Conservation (phyloP, 331 rosid species). For the Rosa hybrid region DNA sequence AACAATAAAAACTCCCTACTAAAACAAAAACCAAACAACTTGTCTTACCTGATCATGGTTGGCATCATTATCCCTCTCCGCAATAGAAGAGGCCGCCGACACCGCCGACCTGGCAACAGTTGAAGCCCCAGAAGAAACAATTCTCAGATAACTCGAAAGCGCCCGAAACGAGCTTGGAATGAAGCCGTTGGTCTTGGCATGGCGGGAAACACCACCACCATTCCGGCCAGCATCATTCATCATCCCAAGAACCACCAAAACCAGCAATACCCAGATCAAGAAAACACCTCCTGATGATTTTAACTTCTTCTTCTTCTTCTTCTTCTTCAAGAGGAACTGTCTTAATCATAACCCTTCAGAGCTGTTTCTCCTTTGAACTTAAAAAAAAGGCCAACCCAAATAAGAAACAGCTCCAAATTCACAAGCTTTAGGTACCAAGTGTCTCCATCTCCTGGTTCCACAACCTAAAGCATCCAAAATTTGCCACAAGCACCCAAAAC, state of each 20-base stretch:
- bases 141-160: slow-evolving; percentile 76
- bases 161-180: slow-evolving; percentile 85
- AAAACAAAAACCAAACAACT: slow-evolving; percentile 5
- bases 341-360: slow-evolving; percentile 65
- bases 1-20: neutral
- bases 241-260: slow-evolving; percentile 78
- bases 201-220: slow-evolving; percentile 54
- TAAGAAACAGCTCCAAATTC: slow-evolving; percentile 51
- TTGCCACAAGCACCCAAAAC: slow-evolving; percentile 36
- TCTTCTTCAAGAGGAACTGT: slow-evolving; percentile 46
- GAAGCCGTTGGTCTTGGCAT: slow-evolving; percentile 61
- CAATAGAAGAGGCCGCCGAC: slow-evolving; percentile 87
- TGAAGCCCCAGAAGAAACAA: slow-evolving; percentile 93
- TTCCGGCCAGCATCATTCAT: slow-evolving; percentile 76
- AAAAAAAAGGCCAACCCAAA: slow-evolving; percentile 24
- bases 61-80: slow-evolving; percentile 73
- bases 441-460: slow-evolving; percentile 45
- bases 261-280: slow-evolving; percentile 42
- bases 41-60: slow-evolving; percentile 75
- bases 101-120: slow-evolving; percentile 95
- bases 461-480: slow-evolving; percentile 43
- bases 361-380: slow-evolving; percentile 49
- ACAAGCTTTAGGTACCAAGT: slow-evolving; percentile 43
- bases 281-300: slow-evolving; percentile 32
- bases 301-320: neutral